Evolutionary conservation across 1,284 basidiomycete genomes (phyloP).

Genomic region (Cryptococcus sp.): DNA sequence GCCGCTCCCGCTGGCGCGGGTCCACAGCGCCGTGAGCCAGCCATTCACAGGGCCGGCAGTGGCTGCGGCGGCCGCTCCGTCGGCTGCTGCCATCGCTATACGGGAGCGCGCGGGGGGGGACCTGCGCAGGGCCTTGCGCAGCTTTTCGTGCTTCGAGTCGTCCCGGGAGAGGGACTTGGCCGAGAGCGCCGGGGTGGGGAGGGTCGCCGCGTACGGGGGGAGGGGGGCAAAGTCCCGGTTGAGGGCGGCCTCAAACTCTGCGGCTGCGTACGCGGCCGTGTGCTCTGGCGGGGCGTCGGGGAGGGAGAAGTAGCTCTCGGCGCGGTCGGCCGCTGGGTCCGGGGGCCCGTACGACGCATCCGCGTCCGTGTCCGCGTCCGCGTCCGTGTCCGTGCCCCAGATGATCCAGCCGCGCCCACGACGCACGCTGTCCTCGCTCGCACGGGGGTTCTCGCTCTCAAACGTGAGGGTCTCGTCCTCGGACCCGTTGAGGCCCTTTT

Average conservation of each 20-base stretch:
- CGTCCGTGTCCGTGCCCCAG: constrained; percentile 17
- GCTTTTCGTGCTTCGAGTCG: constrained; percentile 8
- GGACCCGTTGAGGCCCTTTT: constrained; percentile 42
- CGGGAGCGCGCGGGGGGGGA: neutral
- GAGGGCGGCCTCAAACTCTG: constrained; percentile 18
- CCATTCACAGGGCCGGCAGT: too few species aligned
- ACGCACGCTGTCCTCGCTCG: constrained; percentile 15
- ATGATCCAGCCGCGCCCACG: constrained; percentile 31
- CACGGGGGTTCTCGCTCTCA: constrained; percentile 11
- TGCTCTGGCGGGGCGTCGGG: constrained; percentile 36
- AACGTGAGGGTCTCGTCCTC: constrained; percentile 18
- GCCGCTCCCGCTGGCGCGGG: constrained; percentile 24
- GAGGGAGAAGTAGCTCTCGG: constrained; percentile 40
- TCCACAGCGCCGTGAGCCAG: constrained; percentile 19
- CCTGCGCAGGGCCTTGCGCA: constrained; percentile 10
- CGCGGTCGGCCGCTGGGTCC: too few species aligned
- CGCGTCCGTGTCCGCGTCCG: constrained; percentile 6
- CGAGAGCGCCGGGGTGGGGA: constrained; percentile 49
- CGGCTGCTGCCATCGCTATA: neutral
- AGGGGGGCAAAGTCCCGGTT: neutral
- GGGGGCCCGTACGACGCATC: too few species aligned
- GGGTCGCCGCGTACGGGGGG: constrained; percentile 10
- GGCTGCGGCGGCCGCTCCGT: too few species aligned
- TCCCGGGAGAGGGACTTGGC: constrained; percentile 35
- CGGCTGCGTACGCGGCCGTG: constrained; percentile 12